phyloP scores from a whole-genome alignment of 176 grass and related monocot genomes.

The Aechmea fasciata region DNA sequence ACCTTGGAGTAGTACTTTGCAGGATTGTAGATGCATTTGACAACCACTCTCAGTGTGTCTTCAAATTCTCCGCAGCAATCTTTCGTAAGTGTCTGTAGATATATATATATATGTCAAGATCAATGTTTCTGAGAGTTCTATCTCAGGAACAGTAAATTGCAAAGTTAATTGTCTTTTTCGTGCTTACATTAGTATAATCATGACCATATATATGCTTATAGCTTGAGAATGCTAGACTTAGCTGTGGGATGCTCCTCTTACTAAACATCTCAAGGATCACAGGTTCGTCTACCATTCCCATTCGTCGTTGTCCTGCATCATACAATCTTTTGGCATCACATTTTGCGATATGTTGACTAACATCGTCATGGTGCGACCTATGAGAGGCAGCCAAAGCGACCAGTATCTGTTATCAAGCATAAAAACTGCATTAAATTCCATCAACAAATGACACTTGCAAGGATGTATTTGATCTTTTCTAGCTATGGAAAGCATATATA shows the following conservation, averaged over 20 bases:
- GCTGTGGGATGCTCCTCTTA: conserved; percentile 93
- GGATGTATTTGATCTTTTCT: too few relatives aligned
- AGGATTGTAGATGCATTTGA: conserved; percentile 77
- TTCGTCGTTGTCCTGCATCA: conserved; percentile 39
- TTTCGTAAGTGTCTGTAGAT: conserved; percentile 54
- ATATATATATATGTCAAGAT: not conserved
- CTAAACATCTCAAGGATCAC: conserved; percentile 81
- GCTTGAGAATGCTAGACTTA: conserved; percentile 70
- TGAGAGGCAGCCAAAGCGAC: conserved; percentile 72
- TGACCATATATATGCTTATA: conserved; percentile 91
- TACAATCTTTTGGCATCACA: conserved; percentile 81
- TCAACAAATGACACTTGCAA: conserved; percentile 2
- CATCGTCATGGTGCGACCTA: conserved; percentile 60
- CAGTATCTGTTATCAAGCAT: conserved; percentile 39
- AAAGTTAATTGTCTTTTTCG: not conserved
- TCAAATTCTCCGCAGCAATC: conserved; percentile 47
- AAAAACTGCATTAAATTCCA: not conserved
- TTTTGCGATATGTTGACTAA: conserved; percentile 79
- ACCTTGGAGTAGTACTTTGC: conserved; percentile 91
- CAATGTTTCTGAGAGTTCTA: not conserved
- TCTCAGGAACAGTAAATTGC: not conserved
- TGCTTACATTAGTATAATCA: conserved; percentile 72
- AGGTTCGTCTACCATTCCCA: conserved; percentile 46
- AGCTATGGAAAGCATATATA: too few relatives aligned
- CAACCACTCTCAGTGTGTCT: conserved; percentile 50